Percentiles rank a stretch among this genome's conserved stretches.
Conservation (phyloP, 208 protist species). For the Angomonas deanei region DNA sequence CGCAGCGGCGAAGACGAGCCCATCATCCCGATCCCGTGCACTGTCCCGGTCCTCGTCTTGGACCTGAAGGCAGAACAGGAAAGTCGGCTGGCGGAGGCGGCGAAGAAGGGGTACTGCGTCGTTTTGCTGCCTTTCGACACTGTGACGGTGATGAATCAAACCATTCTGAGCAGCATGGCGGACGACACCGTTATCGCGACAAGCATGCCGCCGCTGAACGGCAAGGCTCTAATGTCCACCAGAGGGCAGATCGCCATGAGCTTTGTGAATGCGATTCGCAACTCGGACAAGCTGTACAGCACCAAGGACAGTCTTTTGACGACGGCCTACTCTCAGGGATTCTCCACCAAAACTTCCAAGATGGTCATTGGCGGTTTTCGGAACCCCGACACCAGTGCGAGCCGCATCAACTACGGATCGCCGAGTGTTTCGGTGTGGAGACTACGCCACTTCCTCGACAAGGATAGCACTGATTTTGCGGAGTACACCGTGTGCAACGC, state of each 20-base stretch:
- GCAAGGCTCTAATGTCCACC: neutral
- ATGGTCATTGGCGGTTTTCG: neutral
- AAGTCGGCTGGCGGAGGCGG: neutral
- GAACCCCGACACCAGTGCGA: neutral
- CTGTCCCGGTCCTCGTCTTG: neutral
- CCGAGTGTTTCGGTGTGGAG: neutral
- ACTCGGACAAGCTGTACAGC: slow-evolving; percentile 70
- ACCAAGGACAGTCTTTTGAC: slow-evolving; percentile 99
- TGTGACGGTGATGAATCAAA: neutral
- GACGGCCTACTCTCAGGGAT: slow-evolving; percentile 95
- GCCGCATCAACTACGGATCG: neutral
- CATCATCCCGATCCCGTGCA: neutral
- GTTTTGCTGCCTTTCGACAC: neutral
- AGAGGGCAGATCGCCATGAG: slow-evolving; percentile 59
- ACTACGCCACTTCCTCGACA: neutral
- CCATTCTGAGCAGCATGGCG: neutral
- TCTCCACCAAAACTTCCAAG: slow-evolving; percentile 28
- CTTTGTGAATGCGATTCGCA: slow-evolving; percentile 97
- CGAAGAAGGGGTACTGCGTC: neutral
- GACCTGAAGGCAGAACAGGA: neutral
- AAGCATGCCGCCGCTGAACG: neutral
- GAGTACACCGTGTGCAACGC: neutral
- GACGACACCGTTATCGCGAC: neutral
- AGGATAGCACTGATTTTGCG: neutral
- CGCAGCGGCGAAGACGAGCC: neutral